Evolutionary conservation across 2,329 filamentous ascomycete species (phyloP).

Genomic region (Neonectria sp.): DNA sequence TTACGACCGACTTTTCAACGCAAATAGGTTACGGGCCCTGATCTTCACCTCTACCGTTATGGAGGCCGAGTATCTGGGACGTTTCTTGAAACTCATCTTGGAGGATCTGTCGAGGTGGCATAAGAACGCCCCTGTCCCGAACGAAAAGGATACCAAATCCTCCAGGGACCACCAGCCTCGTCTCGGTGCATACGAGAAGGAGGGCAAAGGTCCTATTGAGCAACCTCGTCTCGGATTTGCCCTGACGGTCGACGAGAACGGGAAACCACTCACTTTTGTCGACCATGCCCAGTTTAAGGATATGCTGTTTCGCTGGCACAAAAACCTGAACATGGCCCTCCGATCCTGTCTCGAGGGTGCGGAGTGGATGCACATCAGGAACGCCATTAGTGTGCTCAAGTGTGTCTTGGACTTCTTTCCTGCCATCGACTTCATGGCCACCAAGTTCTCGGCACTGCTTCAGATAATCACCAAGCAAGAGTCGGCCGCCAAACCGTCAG

Average conservation of each 20-base stretch:
- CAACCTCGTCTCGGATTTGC: conserved; percentile 83
- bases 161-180: conserved; percentile 66
- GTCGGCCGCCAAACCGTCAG: conserved; percentile 62
- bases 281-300: conserved; percentile 91
- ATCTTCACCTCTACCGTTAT: conserved; percentile 92
- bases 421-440: conserved; percentile 89
- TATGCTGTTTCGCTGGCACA: conserved; percentile 92
- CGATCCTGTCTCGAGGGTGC: conserved; percentile 85
- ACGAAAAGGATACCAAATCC: conserved; percentile 51
- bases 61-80: conserved; percentile 93
- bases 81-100: conserved; percentile 87
- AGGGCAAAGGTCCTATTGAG: conserved; percentile 71
- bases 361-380: conserved; percentile 98
- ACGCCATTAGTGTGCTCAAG: conserved; percentile 92
- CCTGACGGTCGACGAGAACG: conserved; percentile 75
- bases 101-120: conserved; percentile 90
- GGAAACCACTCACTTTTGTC: conserved; percentile 79
- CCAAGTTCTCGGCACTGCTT: conserved; percentile 74
- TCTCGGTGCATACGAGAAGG: conserved; percentile 85
- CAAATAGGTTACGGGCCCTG: conserved; percentile 83
- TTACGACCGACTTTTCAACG: conserved; percentile 86
- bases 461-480: conserved; percentile 77
- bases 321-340: conserved; percentile 82
- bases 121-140: conserved; percentile 73
- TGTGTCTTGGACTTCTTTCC: conserved; percentile 87